A percentile compares a stretch with the other conserved stretches of the same genome.
These are phyloP conservation scores for Haplosporangium gracile DNA, from an alignment of 192 early-diverging fungal genomes.

Conservation along the genomic window DNA sequence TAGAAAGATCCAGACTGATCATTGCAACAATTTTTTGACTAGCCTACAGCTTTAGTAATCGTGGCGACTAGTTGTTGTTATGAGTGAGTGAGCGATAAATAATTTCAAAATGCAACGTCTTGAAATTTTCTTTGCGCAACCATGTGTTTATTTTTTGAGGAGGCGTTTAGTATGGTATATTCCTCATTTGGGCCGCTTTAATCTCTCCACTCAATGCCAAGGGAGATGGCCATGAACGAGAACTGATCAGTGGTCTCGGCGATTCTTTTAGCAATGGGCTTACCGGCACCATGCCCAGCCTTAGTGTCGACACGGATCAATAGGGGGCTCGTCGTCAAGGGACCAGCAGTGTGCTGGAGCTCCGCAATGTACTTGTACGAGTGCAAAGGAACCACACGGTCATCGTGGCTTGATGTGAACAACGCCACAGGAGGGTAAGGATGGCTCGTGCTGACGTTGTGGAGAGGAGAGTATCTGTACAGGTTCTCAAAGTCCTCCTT, in stretches of 20 bases:
- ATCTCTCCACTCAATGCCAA: too few relatives aligned
- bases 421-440: constrained; percentile 74
- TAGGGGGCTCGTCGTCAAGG: constrained; percentile 66
- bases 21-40: too few relatives aligned
- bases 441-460: constrained; percentile 67
- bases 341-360: constrained; percentile 67
- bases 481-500: constrained; percentile 76
- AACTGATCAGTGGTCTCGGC: constrained; percentile 75
- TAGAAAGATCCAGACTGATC: too few relatives aligned
- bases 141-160: too few relatives aligned
- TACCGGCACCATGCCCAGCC: constrained; percentile 80
- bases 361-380: constrained; percentile 74
- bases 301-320: constrained; percentile 75
- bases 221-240: too few relatives aligned
- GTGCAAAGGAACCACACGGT: constrained; percentile 75
- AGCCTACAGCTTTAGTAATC: too few relatives aligned
- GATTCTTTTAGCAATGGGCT: constrained; percentile 72
- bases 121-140: too few relatives aligned
- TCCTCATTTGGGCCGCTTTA: too few relatives aligned
- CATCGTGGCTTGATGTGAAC: constrained; percentile 77
- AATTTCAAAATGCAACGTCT: too few relatives aligned
- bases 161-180: too few relatives aligned
- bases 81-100: too few relatives aligned
- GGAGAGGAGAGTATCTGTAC: constrained; percentile 74
- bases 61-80: too few relatives aligned